Evolutionary conservation across 768 basidiomycete genomes (phyloP), one percentile per base, ranked within the genome.

Genomic region (Termitomyces heimii): DNA sequence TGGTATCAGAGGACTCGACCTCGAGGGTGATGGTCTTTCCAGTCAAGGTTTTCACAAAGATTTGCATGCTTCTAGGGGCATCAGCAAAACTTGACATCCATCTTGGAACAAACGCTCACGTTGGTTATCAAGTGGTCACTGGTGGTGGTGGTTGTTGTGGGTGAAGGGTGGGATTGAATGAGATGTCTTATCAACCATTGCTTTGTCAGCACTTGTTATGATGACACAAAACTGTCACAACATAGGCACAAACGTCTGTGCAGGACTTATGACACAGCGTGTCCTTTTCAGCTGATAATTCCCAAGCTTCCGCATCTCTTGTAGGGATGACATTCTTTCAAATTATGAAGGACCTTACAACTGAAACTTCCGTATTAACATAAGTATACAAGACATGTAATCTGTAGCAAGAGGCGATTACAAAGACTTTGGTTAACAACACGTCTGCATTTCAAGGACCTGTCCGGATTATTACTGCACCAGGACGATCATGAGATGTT

Each of bases 1-100:
- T 56, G 32, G 55, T 56, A 18, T 56, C 55, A 29, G 55, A 56
- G 24, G 55, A 56, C 49, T 56, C 55, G 22, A 56, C 55, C 52
- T 58, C 57, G 14, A 58, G 57, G 29, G 57, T 58, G 28, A 58
- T 59, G 18, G 57, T 58, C 57, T 58, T 59, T 44, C 58, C 58
- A n/a, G 58, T 59, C 54, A 59, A 59, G 22, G 60, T 61, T 50
- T 61, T 61, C 37, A 61, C 60, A 7, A 61, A 62, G 59, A 64
- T 64, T 45, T 64, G 63, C 63, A 64, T 64, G 55, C 53, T 64
- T 34, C 39, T 20, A 7, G 28, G 22, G 13, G 28, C 43, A 22
- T 56, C 5, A 54, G 57, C 16, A 16, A 51, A 37, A 14, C 29
- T 4, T 10, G 2, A 20, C 14, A 4, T 14, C n/a, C 2, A 29